Conservation (phyloP, 2,329 filamentous ascomycete genomes). For the Aspergillus pseudoglaucus region DNA sequence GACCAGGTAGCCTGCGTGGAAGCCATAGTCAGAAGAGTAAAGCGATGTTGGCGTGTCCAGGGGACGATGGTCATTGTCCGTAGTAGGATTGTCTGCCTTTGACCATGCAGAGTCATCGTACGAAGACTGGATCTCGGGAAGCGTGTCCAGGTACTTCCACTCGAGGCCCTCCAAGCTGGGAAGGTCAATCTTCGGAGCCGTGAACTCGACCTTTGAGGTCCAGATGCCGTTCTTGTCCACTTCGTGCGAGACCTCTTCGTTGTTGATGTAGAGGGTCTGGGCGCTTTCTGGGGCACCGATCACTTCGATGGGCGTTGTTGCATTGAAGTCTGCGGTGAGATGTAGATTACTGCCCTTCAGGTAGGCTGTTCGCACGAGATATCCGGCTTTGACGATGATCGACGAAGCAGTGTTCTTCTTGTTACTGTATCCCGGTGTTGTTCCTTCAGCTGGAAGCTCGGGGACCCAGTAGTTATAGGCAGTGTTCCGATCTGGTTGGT, state of each 20-base stretch:
- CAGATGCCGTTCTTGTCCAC: constrained; percentile 43
- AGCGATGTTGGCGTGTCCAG: constrained; percentile 61
- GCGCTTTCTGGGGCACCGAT: constrained; percentile 54
- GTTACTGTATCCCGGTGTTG: constrained; percentile 25
- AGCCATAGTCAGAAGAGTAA: constrained; percentile 68
- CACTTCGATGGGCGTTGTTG: constrained; percentile 61
- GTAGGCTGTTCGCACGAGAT: constrained; percentile 43
- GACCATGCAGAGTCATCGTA: constrained; percentile 69
- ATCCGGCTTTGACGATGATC: constrained; percentile 39
- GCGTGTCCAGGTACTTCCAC: constrained; percentile 65
- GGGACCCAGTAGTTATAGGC: constrained; percentile 42
- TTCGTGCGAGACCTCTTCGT: constrained; percentile 37
- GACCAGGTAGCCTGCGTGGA: constrained; percentile 60
- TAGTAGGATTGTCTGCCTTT: constrained; percentile 50
- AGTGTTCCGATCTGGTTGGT: constrained; percentile 44
- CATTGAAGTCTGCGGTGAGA: constrained; percentile 66
- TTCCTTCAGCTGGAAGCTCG: constrained; percentile 24
- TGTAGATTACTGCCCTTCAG: constrained; percentile 52
- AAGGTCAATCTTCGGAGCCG: constrained; percentile 45
- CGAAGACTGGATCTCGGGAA: constrained; percentile 58
- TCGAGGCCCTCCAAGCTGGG: constrained; percentile 53
- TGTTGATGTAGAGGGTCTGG: constrained; percentile 58
- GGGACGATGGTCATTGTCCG: constrained; percentile 53
- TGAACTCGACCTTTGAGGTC: constrained; percentile 47
- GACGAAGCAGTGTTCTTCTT: constrained; percentile 24